Evolutionary conservation across 306 rosid species (phyloP), one percentile per base, ranked within the genome.

Genomic region (Casuarina equisetifolia): DNA sequence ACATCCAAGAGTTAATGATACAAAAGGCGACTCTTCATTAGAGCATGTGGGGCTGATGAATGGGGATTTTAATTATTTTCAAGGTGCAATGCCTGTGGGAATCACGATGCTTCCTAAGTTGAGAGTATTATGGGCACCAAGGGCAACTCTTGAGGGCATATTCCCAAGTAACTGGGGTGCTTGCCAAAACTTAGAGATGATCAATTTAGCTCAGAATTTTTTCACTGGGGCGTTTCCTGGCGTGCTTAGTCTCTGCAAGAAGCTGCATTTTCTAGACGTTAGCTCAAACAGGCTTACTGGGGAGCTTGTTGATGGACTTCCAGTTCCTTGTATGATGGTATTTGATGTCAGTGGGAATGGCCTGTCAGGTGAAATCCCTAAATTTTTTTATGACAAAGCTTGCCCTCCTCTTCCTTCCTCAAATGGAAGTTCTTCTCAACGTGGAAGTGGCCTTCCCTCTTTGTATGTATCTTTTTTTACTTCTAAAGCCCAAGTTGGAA

Each of bases 81-180:
- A 87, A 70, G 98, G 96, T 16, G n/a, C 85, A 0, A 75, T 94
- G 70, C 97, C 98, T 9, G 83, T 12, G 80, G 88, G 84, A 76
- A 68, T 92, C 61, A 72, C 91, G 1, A 1, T 69, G 4, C 97
- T 94, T 74, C 96, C 98, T 0, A 86, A 90, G 70, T 81, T 94
- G 83, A 90, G 81, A 80, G 79, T 94, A 48, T 82, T 94, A 75
- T 94, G 98, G 98, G 92, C 91, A 15, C 97, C 98, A 0, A 90
- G 88, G 84, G 93, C 88, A n/a, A 94, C 81, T 59, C 82, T 94
- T 64, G 89, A 92, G 78, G 94, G 88, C 42, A 53, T 50, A 52
- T 84, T 94, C 64, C 91, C 91, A 0, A 82, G 75, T 6, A 71
- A 57, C 69, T 92, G 98, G 98, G 91, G 90, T 70, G 58, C 79